These are phyloP conservation scores for Cynara cardunculus DNA, from an alignment of 129 eudicot species.

Conservation along the genomic window DNA sequence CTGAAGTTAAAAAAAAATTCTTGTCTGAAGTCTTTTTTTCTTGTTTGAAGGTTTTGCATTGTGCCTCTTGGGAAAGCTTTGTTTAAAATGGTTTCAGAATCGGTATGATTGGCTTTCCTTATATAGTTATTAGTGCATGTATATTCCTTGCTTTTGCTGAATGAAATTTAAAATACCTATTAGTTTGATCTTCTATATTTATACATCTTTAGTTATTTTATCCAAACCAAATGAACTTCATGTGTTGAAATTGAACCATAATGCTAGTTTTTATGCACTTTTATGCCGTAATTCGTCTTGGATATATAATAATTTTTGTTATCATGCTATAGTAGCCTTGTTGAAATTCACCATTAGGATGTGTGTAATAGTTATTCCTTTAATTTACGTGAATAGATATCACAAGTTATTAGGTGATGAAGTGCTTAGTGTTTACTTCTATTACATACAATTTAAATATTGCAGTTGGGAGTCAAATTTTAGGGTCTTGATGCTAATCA, in stretches of 20 bases:
- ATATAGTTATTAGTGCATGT: background rate
- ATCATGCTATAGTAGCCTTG: background rate
- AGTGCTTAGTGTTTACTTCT: background rate
- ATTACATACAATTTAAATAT: background rate
- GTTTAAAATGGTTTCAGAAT: constrained; percentile 44
- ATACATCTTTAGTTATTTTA: background rate
- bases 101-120: constrained; percentile 39
- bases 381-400: background rate
- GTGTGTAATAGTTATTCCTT: background rate
- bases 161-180: background rate
- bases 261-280: background rate
- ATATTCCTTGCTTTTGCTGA: background rate
- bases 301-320: background rate
- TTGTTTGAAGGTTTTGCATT: constrained; percentile 64
- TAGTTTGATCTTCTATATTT: background rate
- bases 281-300: background rate
- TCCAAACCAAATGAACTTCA: background rate
- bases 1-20: background rate
- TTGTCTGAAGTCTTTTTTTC: constrained; percentile 21
- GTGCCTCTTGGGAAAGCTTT: constrained; percentile 68
- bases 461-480: too few species aligned
- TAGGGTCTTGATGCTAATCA: background rate
- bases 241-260: background rate
- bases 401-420: background rate
- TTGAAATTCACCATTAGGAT: background rate